Conservation (phyloP, 169 alveolate genomes). For the Eimeria tenella region DNA sequence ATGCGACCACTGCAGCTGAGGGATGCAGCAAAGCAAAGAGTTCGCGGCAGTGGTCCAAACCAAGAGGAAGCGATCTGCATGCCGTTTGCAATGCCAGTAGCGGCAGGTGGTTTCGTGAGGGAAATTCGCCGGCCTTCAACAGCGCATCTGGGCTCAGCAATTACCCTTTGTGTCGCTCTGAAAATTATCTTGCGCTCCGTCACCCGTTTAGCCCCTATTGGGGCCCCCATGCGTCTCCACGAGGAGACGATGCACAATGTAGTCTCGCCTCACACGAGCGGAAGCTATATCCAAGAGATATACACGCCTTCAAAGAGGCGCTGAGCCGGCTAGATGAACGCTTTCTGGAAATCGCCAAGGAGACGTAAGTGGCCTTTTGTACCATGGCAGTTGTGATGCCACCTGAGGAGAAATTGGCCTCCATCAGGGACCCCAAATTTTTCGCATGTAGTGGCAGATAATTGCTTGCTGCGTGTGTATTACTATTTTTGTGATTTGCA, state of each 20-base stretch:
- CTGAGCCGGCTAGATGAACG: constrained; percentile 20
- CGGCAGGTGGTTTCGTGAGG: not conserved
- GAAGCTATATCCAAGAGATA: constrained; percentile 1
- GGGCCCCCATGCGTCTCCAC: not conserved
- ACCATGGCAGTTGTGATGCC: not conserved
- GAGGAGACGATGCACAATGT: not conserved
- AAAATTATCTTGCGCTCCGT: too few species aligned
- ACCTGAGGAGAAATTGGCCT: not conserved
- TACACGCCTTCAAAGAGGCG: constrained; percentile 49
- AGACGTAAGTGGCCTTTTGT: constrained; percentile 30
- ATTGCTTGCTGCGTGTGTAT: not conserved
- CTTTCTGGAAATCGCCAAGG: constrained; percentile 51
- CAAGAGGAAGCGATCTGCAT: not conserved
- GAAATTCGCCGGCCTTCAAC: not conserved
- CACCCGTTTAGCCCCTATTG: too few species aligned
- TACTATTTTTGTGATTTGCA: not conserved
- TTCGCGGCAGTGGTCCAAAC: too few species aligned
- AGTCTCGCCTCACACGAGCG: too few species aligned
- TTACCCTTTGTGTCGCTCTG: too few species aligned
- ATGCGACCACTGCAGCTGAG: not conserved
- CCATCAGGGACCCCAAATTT: not conserved
- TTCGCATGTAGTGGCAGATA: not conserved
- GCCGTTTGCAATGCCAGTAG: not conserved
- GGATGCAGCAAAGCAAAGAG: not conserved
- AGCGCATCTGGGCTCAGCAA: too few species aligned